Evolutionary conservation across 306 rosid species (phyloP).

Genomic region (Trichosanthes cucumerina): DNA sequence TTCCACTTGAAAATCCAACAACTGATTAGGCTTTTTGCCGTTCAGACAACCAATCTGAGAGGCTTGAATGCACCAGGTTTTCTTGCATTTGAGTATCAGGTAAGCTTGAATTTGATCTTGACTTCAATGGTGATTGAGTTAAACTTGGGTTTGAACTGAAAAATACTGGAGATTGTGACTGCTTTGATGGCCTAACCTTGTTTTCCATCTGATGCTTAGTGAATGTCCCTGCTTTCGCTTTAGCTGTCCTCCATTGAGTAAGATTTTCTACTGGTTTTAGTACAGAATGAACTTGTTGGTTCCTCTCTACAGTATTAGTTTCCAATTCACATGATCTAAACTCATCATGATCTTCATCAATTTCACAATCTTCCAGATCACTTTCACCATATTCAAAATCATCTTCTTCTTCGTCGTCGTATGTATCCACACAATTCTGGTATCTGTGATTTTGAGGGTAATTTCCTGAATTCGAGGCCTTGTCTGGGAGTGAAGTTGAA

Average conservation of each 20-base stretch:
- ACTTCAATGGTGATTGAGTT: conserved; percentile 17
- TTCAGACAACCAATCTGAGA: conserved; percentile 56
- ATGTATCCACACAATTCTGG: conserved; percentile 42
- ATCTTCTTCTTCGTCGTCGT: conserved; percentile 52
- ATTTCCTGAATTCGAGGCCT: conserved; percentile 11
- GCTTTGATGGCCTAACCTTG: conserved; percentile 38
- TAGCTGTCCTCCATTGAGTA: conserved; percentile 79
- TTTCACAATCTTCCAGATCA: conserved; percentile 36
- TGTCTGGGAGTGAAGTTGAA: conserved; percentile 16
- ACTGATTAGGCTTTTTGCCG: background rate
- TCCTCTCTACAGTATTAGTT: conserved; percentile 6
- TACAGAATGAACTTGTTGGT: conserved; percentile 39
- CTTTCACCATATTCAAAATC: conserved; percentile 32
- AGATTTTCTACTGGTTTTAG: conserved; percentile 72
- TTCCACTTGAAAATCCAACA: background rate
- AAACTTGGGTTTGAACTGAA: conserved; percentile 18
- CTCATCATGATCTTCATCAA: conserved; percentile 21
- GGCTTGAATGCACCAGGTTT: conserved; percentile 58
- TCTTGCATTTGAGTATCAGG: conserved; percentile 52
- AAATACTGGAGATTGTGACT: conserved; percentile 14
- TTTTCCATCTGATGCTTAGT: conserved; percentile 42
- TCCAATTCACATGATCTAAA: background rate
- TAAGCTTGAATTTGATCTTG: conserved; percentile 22
- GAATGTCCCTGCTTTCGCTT: conserved; percentile 45
- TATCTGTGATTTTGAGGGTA: conserved; percentile 66